Conservation (phyloP, 768 basidiomycete species). For the Tulasnella sp. region DNA sequence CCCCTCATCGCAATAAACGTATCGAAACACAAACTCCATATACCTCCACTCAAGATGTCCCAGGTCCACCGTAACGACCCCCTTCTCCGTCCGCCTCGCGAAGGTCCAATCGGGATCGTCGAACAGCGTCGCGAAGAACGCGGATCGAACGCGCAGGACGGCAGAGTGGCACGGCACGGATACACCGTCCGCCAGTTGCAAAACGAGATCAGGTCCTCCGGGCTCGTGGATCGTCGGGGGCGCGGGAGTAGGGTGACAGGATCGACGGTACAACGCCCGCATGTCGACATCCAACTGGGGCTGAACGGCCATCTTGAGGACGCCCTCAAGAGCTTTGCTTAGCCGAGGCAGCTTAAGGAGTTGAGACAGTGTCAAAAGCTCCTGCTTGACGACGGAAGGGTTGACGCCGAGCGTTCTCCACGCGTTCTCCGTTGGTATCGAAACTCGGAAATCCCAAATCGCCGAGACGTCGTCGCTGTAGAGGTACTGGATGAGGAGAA, state of each 20-base stretch:
- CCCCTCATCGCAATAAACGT: conserved; percentile 63
- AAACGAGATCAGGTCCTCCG: conserved; percentile 44
- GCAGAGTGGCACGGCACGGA: conserved; percentile 55
- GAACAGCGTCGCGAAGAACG: conserved; percentile 78
- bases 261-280: conserved; percentile 34
- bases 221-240: neutral
- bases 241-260: neutral
- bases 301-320: conserved; percentile 42
- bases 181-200: conserved; percentile 53
- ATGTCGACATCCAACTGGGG: conserved; percentile 44
- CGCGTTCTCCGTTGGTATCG: conserved; percentile 31
- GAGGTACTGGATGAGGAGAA: conserved; percentile 74
- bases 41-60: conserved; percentile 59
- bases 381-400: conserved; percentile 41
- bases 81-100: conserved; percentile 42
- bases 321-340: conserved; percentile 41
- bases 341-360: conserved; percentile 50
- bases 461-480: conserved; percentile 78
- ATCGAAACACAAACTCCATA: conserved; percentile 64
- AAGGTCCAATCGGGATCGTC: conserved; percentile 71
- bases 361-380: conserved; percentile 48
- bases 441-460: conserved; percentile 71
- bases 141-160: conserved; percentile 70
- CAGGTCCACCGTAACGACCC: conserved; percentile 54
- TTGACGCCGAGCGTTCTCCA: conserved; percentile 33